These are phyloP conservation scores for Apophysomyces variabilis DNA, from an alignment of 371 early-diverging fungal species.

Conservation along the genomic window DNA sequence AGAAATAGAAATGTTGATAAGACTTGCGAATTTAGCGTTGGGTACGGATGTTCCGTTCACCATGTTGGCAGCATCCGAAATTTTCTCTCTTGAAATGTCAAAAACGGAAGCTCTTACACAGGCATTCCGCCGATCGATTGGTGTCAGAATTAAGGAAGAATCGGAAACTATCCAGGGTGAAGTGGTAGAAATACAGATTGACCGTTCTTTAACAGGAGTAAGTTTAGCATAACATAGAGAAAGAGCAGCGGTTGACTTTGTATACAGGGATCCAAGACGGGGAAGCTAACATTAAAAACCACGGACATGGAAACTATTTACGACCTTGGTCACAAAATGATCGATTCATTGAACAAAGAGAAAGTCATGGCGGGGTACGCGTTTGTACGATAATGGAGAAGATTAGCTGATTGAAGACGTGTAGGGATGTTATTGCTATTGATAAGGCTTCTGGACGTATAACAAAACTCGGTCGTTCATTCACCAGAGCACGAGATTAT, in stretches of 20 bases:
- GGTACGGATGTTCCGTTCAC: slow-evolving; percentile 97
- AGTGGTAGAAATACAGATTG: slow-evolving; percentile 98
- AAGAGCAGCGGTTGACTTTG: not conserved
- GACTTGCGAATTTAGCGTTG: slow-evolving; percentile 56
- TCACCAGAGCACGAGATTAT: slow-evolving; percentile 93
- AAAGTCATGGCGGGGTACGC: slow-evolving; percentile 92
- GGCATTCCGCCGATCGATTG: slow-evolving; percentile 97
- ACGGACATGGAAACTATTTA: slow-evolving; percentile 99
- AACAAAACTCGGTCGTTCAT: slow-evolving; percentile 95
- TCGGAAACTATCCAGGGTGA: slow-evolving; percentile 99
- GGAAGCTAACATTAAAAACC: slow-evolving; percentile 98
- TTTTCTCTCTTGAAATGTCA: slow-evolving; percentile 97
- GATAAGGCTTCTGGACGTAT: slow-evolving; percentile 99
- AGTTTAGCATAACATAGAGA: slow-evolving; percentile 21
- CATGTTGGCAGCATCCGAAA: slow-evolving; percentile 95
- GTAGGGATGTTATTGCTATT: slow-evolving; percentile 95
- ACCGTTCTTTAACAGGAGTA: slow-evolving; percentile 92
- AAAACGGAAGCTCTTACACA: slow-evolving; percentile 99
- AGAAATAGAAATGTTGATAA: not conserved
- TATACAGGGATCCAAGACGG: slow-evolving; percentile 81
- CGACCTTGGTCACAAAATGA: slow-evolving; percentile 99
- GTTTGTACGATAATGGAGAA: not conserved
- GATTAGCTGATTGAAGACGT: not conserved
- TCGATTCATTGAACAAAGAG: slow-evolving; percentile 95
- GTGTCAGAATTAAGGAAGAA: slow-evolving; percentile 98